Evolutionary conservation across 805 yeast genomes (phyloP).

Genomic region (Lipomyces spencermartinsiae): DNA sequence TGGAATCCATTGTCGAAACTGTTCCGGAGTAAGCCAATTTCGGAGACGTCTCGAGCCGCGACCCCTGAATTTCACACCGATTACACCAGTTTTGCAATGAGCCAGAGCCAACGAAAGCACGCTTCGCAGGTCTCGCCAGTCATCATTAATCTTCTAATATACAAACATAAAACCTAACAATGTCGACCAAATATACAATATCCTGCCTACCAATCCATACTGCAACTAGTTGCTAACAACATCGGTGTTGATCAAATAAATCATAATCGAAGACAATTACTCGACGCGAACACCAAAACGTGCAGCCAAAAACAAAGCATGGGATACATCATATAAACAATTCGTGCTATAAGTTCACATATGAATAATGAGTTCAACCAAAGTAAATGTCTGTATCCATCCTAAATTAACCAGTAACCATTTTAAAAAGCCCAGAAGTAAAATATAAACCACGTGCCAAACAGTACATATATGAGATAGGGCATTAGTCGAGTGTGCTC

Average conservation of each 20-base stretch:
- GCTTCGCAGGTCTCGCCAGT: not conserved
- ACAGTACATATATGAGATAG: not conserved
- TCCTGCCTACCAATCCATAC: not conserved
- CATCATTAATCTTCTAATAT: not conserved
- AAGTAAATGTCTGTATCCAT: not conserved
- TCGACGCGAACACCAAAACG: not conserved
- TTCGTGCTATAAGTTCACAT: not conserved
- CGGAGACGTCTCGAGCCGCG: not conserved
- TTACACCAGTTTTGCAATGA: not conserved
- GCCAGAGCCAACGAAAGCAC: not conserved
- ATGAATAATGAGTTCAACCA: not conserved
- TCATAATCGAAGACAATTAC: not conserved
- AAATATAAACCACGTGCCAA: not conserved
- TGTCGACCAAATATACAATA: not conserved
- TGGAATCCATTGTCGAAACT: not conserved
- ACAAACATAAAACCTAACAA: not conserved
- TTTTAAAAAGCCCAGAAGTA: not conserved
- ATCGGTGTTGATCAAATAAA: not conserved
- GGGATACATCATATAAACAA: too few species aligned
- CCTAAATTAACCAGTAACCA: not conserved
- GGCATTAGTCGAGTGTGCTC: slow-evolving; percentile 10
- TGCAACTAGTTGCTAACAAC: not conserved
- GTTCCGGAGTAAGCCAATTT: too few species aligned
- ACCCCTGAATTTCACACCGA: not conserved
- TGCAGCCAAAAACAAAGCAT: too few species aligned